Evolutionary conservation across 2,329 filamentous ascomycete species (phyloP).

Genomic region (Botrytis tulipae): DNA sequence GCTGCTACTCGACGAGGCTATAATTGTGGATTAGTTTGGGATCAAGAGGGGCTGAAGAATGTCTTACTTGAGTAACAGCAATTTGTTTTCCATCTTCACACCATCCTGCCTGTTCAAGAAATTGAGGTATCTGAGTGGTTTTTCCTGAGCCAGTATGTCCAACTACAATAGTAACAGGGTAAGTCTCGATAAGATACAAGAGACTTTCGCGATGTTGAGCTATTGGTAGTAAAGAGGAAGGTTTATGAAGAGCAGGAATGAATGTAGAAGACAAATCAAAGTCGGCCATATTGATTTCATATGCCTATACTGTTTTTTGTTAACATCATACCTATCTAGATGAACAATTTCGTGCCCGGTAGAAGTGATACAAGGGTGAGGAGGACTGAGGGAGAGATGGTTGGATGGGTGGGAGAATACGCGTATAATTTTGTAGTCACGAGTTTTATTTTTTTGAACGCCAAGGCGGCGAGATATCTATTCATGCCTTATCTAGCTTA

Average conservation of each 20-base stretch:
- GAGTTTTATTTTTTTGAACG: background rate
- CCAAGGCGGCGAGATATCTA: background rate
- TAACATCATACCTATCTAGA: slow-evolving; percentile 3
- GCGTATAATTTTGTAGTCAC: background rate
- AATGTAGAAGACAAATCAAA: slow-evolving; percentile 57
- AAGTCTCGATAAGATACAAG: slow-evolving; percentile 82
- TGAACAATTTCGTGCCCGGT: background rate
- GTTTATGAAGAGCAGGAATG: slow-evolving; percentile 84
- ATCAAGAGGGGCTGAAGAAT: background rate
- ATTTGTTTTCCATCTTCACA: slow-evolving; percentile 79
- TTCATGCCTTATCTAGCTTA: background rate
- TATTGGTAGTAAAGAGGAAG: slow-evolving; percentile 79
- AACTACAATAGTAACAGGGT: slow-evolving; percentile 82
- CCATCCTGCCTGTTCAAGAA: slow-evolving; percentile 85
- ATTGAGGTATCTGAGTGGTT: slow-evolving; percentile 94
- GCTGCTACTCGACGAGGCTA: slow-evolving; percentile 87
- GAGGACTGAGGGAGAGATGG: background rate
- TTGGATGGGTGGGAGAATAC: background rate
- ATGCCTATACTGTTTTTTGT: background rate
- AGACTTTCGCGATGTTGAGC: slow-evolving; percentile 76
- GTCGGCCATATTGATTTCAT: slow-evolving; percentile 42
- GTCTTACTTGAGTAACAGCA: slow-evolving; percentile 79
- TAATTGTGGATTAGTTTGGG: slow-evolving; percentile 20
- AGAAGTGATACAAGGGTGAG: slow-evolving; percentile 7
- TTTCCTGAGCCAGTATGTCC: slow-evolving; percentile 95